Conservation (phyloP, 2,329 filamentous ascomycete genomes). For the Colletotrichum costaricense region DNA sequence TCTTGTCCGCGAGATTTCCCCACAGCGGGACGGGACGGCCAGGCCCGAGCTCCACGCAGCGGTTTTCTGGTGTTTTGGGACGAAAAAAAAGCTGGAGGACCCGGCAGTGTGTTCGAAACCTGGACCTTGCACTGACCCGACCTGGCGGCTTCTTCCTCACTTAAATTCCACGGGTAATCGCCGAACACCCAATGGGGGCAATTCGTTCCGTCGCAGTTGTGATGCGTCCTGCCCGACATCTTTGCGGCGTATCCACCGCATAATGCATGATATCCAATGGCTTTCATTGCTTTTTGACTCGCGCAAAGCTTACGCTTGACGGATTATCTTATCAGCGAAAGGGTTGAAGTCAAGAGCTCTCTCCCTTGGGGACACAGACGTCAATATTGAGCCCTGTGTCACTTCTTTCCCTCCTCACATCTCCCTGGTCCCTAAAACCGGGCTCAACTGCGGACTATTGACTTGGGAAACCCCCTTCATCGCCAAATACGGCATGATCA, state of each 20-base stretch:
- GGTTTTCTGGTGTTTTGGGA: constrained; percentile 31
- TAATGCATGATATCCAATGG: neutral
- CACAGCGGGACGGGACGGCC: constrained; percentile 36
- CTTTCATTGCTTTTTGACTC: neutral
- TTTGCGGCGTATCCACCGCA: neutral
- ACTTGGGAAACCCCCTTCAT: neutral
- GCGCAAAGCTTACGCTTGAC: neutral
- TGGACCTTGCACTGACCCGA: constrained; percentile 35
- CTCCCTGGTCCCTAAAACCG: constrained; percentile 28
- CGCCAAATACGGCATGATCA: neutral
- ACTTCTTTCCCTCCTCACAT: neutral
- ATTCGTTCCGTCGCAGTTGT: neutral
- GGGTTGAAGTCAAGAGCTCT: neutral
- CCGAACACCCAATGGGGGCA: constrained; percentile 7
- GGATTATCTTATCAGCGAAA: neutral
- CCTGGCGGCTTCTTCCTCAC: constrained; percentile 8
- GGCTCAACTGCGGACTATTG: constrained; percentile 25
- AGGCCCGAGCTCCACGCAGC: constrained; percentile 33
- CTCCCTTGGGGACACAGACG: constrained; percentile 20
- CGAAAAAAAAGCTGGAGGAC: constrained; percentile 25
- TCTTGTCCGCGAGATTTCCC: neutral
- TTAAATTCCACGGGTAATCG: constrained; percentile 6
- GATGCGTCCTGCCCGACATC: neutral
- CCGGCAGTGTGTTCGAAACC: constrained; percentile 30
- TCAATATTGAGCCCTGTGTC: constrained; percentile 8